Percentiles rank a stretch among this genome's conserved stretches.
phyloP scores from a whole-genome alignment of 148 eudicot species.

The Mesembryanthemum crystallinum region DNA sequence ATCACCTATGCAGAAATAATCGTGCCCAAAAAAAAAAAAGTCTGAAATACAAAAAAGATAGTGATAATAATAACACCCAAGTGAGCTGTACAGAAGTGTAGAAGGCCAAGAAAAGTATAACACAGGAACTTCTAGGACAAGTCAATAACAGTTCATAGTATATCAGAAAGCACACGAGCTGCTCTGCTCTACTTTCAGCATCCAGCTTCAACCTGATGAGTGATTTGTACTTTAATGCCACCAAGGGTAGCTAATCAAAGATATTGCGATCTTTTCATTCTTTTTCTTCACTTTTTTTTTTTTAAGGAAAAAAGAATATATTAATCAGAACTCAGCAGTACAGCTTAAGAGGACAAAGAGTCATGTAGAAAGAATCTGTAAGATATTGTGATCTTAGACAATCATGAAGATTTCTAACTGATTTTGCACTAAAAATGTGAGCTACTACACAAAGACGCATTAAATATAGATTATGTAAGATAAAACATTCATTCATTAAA shows the following conservation, averaged over 20 bases:
- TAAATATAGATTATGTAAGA: neutral
- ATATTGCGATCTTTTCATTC: no score
- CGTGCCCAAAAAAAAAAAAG: no score
- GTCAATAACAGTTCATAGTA: neutral
- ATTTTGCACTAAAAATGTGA: neutral
- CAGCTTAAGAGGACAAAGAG: no score
- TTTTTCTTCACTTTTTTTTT: no score
- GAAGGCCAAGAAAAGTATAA: neutral
- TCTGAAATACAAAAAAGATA: neutral
- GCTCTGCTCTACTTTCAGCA: constrained; percentile 2
- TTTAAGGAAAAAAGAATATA: no score
- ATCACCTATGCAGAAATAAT: no score
- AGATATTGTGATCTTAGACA: no score
- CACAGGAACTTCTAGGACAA: neutral
- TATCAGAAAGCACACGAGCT: neutral
- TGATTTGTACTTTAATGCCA: neutral
- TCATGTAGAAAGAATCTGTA: no score
- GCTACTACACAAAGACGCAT: neutral
- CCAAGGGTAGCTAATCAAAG: neutral
- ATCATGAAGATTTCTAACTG: neutral
- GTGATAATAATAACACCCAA: neutral
- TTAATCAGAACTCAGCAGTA: no score
- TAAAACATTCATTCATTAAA: neutral
- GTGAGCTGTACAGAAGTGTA: neutral
- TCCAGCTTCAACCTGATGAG: constrained; percentile 5